Evolutionary conservation across 805 yeast species (phyloP).

Genomic region (Saccharomycopsis vini): DNA sequence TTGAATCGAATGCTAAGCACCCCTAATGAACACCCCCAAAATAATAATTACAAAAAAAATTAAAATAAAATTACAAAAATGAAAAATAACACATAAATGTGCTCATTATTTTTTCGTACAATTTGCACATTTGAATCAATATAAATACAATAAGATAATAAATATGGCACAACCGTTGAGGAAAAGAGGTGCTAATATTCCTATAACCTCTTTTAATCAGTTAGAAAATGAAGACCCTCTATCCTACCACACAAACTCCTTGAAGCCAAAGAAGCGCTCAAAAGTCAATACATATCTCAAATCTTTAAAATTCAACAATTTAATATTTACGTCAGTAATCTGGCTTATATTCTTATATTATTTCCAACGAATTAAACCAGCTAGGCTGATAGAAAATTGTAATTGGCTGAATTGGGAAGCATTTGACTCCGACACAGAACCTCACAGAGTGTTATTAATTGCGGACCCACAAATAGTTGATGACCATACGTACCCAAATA

Average conservation of each 20-base stretch:
- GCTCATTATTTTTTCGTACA: no score
- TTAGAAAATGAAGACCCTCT: not conserved
- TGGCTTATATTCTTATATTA: slow-evolving; percentile 43
- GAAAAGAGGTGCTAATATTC: slow-evolving; percentile 3
- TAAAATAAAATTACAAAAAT: no score
- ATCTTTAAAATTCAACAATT: not conserved
- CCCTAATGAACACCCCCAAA: no score
- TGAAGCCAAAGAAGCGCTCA: not conserved
- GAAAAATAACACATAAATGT: no score
- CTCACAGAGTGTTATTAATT: slow-evolving; percentile 47
- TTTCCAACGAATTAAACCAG: slow-evolving; percentile 45
- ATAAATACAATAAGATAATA: not conserved
- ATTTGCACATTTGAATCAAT: no score
- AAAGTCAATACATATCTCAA: not conserved
- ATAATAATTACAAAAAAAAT: no score
- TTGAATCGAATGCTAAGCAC: no score
- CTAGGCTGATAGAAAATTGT: slow-evolving; percentile 37
- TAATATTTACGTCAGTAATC: slow-evolving; percentile 23
- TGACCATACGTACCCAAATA: slow-evolving; percentile 72
- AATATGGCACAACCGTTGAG: slow-evolving; percentile 5
- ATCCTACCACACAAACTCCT: not conserved
- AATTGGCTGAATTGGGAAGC: slow-evolving; percentile 19
- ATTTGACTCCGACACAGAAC: slow-evolving; percentile 1
- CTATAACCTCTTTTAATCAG: not conserved
- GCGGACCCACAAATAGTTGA: slow-evolving; percentile 97